These are phyloP conservation scores for Trematosphaeria pertusa DNA, from an alignment of 2,329 filamentous ascomycete genomes.

Conservation along the genomic window DNA sequence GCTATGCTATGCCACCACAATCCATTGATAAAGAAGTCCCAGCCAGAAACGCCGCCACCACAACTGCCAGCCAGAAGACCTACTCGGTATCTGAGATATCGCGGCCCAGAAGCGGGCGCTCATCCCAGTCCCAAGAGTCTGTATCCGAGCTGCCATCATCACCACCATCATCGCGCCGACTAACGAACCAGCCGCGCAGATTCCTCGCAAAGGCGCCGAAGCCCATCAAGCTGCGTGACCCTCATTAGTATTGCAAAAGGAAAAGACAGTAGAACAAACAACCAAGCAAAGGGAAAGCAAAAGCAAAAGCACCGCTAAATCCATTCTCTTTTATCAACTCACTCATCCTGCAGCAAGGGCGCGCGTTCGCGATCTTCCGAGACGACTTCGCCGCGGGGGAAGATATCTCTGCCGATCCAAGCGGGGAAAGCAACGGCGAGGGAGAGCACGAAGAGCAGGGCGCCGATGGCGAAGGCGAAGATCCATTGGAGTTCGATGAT, in stretches of 20 bases:
- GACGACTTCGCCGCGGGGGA: conserved; percentile 55
- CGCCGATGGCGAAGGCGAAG: conserved; percentile 86
- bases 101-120: too few relatives aligned
- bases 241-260: not conserved
- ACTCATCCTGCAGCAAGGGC: conserved; percentile 52
- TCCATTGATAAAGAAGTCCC: too few relatives aligned
- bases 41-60: too few relatives aligned
- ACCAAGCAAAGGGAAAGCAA: not conserved
- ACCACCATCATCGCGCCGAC: too few relatives aligned
- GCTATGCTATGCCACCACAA: too few relatives aligned
- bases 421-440: conserved; percentile 69
- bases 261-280: not conserved
- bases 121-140: too few relatives aligned
- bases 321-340: not conserved
- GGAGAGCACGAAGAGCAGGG: conserved; percentile 73
- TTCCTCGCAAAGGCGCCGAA: too few relatives aligned
- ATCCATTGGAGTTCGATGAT: conserved; percentile 88
- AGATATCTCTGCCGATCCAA: conserved; percentile 65
- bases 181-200: too few relatives aligned
- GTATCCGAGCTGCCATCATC: too few relatives aligned
- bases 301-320: not conserved
- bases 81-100: too few relatives aligned
- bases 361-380: conserved; percentile 60
- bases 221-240: too few relatives aligned
- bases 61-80: too few relatives aligned